phyloP scores from a whole-genome alignment of 768 basidiomycete species.

The Lepiota venenata region DNA sequence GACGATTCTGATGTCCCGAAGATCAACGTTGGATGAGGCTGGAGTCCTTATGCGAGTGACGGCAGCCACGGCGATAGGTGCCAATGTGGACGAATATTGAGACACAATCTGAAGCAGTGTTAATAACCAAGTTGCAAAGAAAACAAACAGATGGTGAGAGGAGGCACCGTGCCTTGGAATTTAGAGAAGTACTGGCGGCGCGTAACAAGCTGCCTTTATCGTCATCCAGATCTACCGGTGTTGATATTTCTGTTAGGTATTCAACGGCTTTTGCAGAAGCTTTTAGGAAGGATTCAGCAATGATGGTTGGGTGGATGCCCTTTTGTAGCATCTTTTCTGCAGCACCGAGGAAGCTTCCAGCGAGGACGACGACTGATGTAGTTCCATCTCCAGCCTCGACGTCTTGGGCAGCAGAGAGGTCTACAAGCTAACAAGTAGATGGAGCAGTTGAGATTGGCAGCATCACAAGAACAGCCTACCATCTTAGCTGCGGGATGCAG shows the following conservation, averaged over 20 bases:
- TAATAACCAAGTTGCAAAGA: background rate
- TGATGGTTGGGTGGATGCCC: constrained; percentile 96
- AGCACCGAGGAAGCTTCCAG: constrained; percentile 88
- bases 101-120: constrained; percentile 78
- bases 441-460: constrained; percentile 4
- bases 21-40: constrained; percentile 91
- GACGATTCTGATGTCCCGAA: constrained; percentile 93
- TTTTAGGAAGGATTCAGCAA: constrained; percentile 92
- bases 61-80: constrained; percentile 98
- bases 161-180: constrained; percentile 73
- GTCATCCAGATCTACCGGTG: constrained; percentile 78
- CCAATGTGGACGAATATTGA: constrained; percentile 95
- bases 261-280: constrained; percentile 94
- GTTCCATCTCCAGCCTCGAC: constrained; percentile 99
- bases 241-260: constrained; percentile 88
- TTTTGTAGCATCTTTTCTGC: constrained; percentile 97
- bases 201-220: constrained; percentile 84
- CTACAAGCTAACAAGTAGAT: constrained; percentile 69
- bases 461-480: constrained; percentile 43
- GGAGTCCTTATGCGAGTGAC: constrained; percentile 89
- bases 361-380: constrained; percentile 94
- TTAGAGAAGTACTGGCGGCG: constrained; percentile 92
- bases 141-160: background rate
- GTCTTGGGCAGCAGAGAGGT: constrained; percentile 96
- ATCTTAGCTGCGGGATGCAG: constrained; percentile 98